These are phyloP conservation scores for Neohortaea acidophila DNA, from an alignment of 495 filamentous ascomycete genomes.

Conservation along the genomic window DNA sequence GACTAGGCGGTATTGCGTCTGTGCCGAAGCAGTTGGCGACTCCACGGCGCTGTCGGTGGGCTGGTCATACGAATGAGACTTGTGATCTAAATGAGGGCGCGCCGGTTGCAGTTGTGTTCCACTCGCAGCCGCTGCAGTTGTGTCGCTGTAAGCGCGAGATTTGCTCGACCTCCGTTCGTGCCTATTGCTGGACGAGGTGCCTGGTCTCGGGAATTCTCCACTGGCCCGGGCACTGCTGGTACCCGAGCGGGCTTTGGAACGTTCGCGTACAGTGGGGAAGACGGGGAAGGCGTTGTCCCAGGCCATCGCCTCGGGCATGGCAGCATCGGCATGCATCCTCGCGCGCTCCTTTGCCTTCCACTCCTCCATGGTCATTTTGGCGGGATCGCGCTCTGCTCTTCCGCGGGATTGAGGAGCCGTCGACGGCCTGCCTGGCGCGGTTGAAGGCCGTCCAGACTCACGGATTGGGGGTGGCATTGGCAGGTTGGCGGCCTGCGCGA, in stretches of 20 bases:
- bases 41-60: too few species aligned
- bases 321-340: slow-evolving; percentile 3
- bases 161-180: not conserved
- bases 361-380: slow-evolving; percentile 11
- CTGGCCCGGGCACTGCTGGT: too few species aligned
- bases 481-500: not conserved
- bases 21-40: too few species aligned
- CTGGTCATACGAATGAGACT: slow-evolving; percentile 8
- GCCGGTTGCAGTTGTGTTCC: not conserved
- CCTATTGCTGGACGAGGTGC: too few species aligned
- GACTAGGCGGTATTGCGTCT: not conserved
- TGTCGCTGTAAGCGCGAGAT: slow-evolving; percentile 3
- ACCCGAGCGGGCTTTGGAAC: too few species aligned
- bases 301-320: slow-evolving; percentile 4
- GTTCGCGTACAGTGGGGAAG: slow-evolving; percentile 18
- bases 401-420: slow-evolving; percentile 1
- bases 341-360: slow-evolving; percentile 14
- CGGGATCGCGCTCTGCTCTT: not conserved
- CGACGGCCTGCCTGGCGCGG: not conserved
- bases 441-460: too few species aligned
- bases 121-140: not conserved
- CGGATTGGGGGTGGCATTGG: not conserved
- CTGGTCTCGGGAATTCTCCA: too few species aligned
- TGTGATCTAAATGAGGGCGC: slow-evolving; percentile 5
- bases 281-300: slow-evolving; percentile 23